Evolutionary conservation across 2,329 filamentous ascomycete species (phyloP).

Genomic region (Fusarium veterinarium): DNA sequence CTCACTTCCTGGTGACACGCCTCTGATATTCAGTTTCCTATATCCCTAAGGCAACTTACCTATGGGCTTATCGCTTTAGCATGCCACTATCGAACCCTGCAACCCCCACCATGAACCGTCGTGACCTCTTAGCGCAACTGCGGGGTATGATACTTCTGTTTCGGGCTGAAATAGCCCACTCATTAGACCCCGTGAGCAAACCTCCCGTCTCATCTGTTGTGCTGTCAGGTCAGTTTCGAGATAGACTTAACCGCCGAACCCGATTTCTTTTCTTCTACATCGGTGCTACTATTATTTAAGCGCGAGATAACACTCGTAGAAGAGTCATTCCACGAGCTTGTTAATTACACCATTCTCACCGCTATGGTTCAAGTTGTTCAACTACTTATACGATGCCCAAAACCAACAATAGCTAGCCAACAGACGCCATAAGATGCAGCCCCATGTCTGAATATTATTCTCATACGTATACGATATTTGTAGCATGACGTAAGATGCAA

Average conservation of each 20-base stretch:
- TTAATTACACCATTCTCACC: conserved; percentile 14
- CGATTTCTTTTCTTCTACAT: not conserved
- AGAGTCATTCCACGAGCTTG: not conserved
- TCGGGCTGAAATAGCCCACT: conserved; percentile 32
- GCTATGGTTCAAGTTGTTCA: conserved; percentile 1
- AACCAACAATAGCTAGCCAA: not conserved
- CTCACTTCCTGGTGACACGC: not conserved
- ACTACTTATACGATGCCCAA: not conserved
- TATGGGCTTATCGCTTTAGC: conserved; percentile 33
- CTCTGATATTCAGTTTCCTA: not conserved
- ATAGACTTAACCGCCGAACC: conserved; percentile 25
- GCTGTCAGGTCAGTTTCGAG: conserved; percentile 20
- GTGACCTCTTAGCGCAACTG: conserved; percentile 41
- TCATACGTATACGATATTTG: not conserved
- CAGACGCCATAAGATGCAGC: not conserved
- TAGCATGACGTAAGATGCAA: conserved; percentile 29
- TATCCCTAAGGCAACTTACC: not conserved
- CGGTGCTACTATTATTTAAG: not conserved
- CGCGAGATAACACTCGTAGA: not conserved
- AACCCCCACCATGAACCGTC: conserved; percentile 37
- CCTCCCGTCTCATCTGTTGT: conserved; percentile 21
- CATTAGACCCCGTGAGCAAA: conserved; percentile 37
- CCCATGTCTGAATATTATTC: conserved; percentile 10
- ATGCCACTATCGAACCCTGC: conserved; percentile 38
- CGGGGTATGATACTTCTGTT: conserved; percentile 38